Percentiles rank a stretch among this genome's conserved stretches.
Evolutionary conservation across 495 filamentous ascomycete species (phyloP).

Genomic region (Aspergillus egyptiacus): DNA sequence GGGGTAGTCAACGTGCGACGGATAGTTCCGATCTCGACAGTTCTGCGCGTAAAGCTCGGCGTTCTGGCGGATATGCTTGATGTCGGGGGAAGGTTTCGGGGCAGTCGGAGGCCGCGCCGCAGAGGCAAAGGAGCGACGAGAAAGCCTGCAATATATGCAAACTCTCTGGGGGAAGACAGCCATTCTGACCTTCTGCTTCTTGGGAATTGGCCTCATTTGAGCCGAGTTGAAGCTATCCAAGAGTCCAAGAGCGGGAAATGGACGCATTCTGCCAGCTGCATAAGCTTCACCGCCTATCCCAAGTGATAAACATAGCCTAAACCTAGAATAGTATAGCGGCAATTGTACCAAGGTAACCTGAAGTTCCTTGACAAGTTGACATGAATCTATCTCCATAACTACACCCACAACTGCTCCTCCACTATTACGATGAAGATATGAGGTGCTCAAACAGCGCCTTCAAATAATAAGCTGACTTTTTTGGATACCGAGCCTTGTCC

Average conservation of each 20-base stretch:
- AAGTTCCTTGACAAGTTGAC: too few species aligned
- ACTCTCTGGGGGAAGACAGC: slow-evolving; percentile 25
- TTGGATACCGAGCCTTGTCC: slow-evolving; percentile 43
- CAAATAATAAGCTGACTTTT: slow-evolving; percentile 40
- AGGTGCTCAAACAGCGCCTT: slow-evolving; percentile 37
- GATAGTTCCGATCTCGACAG: slow-evolving; percentile 80
- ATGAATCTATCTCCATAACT: too few species aligned
- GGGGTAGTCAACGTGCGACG: slow-evolving; percentile 57
- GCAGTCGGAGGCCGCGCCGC: slow-evolving; percentile 60
- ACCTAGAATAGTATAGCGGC: too few species aligned
- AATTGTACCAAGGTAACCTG: too few species aligned
- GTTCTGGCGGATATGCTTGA: slow-evolving; percentile 85
- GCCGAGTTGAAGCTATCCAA: not conserved
- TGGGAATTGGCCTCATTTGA: slow-evolving; percentile 20
- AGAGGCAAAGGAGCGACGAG: slow-evolving; percentile 30
- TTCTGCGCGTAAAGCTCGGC: slow-evolving; percentile 72
- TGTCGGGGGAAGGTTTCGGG: slow-evolving; percentile 70
- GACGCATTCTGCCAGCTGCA: slow-evolving; percentile 3
- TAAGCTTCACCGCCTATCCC: slow-evolving; percentile 3
- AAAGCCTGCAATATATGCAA: slow-evolving; percentile 36
- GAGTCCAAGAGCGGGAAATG: not conserved
- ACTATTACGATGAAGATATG: slow-evolving; percentile 17
- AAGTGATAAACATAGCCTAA: not conserved
- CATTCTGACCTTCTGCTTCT: not conserved
- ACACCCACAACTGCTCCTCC: not conserved